These are phyloP conservation scores for Amanita brunnescens DNA, from an alignment of 768 basidiomycete species.

Conservation along the genomic window DNA sequence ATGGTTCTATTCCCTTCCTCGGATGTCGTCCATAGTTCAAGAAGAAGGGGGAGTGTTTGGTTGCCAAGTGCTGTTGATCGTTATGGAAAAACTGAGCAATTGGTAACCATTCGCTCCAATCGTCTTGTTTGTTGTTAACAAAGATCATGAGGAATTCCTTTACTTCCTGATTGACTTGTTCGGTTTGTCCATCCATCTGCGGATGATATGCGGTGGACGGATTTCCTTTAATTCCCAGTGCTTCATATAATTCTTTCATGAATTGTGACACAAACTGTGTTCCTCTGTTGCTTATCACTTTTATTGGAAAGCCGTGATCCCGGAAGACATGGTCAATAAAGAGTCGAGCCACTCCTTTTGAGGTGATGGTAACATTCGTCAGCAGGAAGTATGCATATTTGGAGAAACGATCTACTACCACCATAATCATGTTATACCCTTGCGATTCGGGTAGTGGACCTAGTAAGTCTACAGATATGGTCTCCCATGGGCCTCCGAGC, in stretches of 20 bases:
- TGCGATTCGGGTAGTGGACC: neutral
- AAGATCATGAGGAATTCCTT: no score
- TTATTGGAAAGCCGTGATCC: slow-evolving; percentile 4
- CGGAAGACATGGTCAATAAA: slow-evolving; percentile 4
- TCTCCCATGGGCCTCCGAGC: neutral
- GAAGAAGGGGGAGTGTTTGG: slow-evolving; percentile 13
- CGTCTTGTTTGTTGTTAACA: no score
- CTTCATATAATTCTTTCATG: neutral
- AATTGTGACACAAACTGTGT: slow-evolving; percentile 7
- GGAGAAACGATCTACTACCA: slow-evolving; percentile 41
- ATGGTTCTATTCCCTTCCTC: neutral
- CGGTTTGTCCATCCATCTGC: slow-evolving; percentile 20
- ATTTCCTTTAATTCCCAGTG: slow-evolving; percentile 18
- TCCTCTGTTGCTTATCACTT: slow-evolving; percentile 8
- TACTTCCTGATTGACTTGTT: slow-evolving; percentile 20
- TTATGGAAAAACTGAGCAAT: slow-evolving; percentile 14
- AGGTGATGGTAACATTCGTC: neutral
- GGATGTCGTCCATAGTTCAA: slow-evolving; percentile 22
- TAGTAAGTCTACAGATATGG: neutral
- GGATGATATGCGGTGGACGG: slow-evolving; percentile 37
- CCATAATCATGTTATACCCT: neutral
- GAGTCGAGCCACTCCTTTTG: neutral
- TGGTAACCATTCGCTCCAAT: slow-evolving; percentile 16
- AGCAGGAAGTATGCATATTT: slow-evolving; percentile 59
- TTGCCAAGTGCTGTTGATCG: slow-evolving; percentile 9